Evolutionary conservation across 441 rosid genomes (phyloP).

Genomic region (Corymbia calophylla): DNA sequence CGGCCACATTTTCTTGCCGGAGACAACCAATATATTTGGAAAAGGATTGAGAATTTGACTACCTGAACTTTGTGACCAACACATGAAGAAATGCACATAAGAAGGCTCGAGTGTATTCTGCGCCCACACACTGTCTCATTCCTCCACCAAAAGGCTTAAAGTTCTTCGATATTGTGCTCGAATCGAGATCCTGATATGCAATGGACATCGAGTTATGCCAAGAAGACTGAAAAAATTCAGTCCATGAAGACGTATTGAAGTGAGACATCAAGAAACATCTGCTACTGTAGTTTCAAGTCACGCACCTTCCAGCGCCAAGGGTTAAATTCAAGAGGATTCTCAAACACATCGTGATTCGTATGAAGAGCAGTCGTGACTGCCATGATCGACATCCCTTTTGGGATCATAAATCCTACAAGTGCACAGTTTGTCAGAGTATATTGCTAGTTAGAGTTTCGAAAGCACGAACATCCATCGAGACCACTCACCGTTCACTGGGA

Average conservation of each 20-base stretch:
- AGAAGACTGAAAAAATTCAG: not conserved
- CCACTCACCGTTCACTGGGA: constrained; percentile 5
- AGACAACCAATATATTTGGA: not conserved
- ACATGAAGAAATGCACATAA: constrained; percentile 23
- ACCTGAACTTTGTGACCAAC: constrained; percentile 21
- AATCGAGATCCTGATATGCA: not conserved
- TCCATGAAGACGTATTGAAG: not conserved
- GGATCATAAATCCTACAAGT: constrained; percentile 26
- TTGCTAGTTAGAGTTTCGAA: not conserved
- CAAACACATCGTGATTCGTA: constrained; percentile 12
- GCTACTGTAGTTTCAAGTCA: not conserved
- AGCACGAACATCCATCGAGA: not conserved
- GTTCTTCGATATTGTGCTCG: not conserved
- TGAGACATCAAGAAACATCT: not conserved
- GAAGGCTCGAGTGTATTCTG: constrained; percentile 14
- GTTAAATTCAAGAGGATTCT: constrained; percentile 30
- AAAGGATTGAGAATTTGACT: not conserved
- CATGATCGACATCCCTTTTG: constrained; percentile 29
- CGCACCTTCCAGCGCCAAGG: constrained; percentile 33
- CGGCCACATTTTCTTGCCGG: not conserved
- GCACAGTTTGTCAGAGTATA: not conserved
- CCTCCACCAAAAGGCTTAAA: constrained; percentile 30
- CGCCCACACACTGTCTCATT: constrained; percentile 18
- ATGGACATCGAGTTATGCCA: not conserved
- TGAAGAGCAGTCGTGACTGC: constrained; percentile 20